phyloP scores from a whole-genome alignment of 495 filamentous ascomycete genomes.

The Xylaria castorea region DNA sequence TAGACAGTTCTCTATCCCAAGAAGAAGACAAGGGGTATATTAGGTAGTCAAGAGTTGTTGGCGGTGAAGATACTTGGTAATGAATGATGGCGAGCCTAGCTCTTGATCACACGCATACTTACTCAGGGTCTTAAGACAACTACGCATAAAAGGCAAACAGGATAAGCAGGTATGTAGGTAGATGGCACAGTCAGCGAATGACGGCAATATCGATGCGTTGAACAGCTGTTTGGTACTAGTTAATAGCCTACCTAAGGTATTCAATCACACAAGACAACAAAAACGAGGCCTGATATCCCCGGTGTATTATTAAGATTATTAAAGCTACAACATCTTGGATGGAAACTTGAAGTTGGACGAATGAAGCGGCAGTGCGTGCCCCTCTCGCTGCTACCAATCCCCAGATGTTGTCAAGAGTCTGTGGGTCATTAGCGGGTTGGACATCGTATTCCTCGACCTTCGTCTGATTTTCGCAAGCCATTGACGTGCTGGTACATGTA shows the following conservation, averaged over 20 bases:
- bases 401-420: not conserved
- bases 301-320: not conserved
- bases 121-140: slow-evolving; percentile 1
- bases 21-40: not conserved
- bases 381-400: slow-evolving; percentile 1
- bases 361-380: slow-evolving; percentile 14
- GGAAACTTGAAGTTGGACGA: slow-evolving; percentile 2
- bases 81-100: not conserved
- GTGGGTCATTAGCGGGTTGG: slow-evolving; percentile 14
- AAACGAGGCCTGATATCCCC: not conserved
- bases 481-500: not conserved
- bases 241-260: too few relatives aligned
- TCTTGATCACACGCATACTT: not conserved
- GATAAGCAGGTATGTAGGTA: not conserved
- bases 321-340: not conserved
- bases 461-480: not conserved
- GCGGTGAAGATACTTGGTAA: slow-evolving; percentile 1
- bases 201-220: not conserved
- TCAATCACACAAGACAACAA: slow-evolving; percentile 9
- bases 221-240: not conserved
- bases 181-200: not conserved
- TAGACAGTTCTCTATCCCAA: not conserved
- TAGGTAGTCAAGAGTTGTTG: not conserved
- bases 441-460: slow-evolving; percentile 17
- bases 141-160: not conserved